These are phyloP conservation scores for Heliamphora pulchella DNA, from an alignment of 179 eudicot genomes.

Conservation along the genomic window DNA sequence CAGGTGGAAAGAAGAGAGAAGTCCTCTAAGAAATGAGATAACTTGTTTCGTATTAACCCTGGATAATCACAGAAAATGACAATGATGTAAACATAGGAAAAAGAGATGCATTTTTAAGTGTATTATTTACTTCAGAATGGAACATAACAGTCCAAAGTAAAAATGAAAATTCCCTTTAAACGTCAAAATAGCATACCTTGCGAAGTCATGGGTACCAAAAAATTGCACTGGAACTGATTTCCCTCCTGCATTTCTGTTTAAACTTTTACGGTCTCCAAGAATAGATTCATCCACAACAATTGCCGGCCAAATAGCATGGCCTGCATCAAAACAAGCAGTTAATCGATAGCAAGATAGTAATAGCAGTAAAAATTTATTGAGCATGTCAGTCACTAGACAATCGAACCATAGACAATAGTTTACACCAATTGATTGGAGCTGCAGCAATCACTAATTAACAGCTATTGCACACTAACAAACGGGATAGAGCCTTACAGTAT, in stretches of 20 bases:
- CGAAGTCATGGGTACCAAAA: slow-evolving; percentile 95
- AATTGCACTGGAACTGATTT: slow-evolving; percentile 86
- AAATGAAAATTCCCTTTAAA: not conserved
- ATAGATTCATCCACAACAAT: slow-evolving; percentile 64
- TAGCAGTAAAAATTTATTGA: not conserved
- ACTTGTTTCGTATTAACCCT: slow-evolving; percentile 76
- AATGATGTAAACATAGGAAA: not conserved
- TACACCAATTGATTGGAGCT: not conserved
- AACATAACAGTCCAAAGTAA: not conserved
- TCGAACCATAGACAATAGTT: not conserved
- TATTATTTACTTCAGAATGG: not conserved
- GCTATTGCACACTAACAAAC: not conserved
- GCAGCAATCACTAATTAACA: not conserved
- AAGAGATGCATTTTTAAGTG: not conserved
- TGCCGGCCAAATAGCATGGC: slow-evolving; percentile 97
- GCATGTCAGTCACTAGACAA: not conserved
- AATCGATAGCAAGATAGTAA: not conserved
- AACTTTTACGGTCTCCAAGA: slow-evolving; percentile 53
- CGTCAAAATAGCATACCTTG: slow-evolving; percentile 46
- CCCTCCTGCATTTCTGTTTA: slow-evolving; percentile 53
- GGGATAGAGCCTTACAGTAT: not conserved
- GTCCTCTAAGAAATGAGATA: slow-evolving; percentile 81
- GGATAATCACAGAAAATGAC: slow-evolving; percentile 21
- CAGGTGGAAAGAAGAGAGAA: slow-evolving; percentile 65
- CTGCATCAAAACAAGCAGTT: slow-evolving; percentile 28